phyloP scores from a whole-genome alignment of 345 rosid genomes.

The Linum usitatissimum region DNA sequence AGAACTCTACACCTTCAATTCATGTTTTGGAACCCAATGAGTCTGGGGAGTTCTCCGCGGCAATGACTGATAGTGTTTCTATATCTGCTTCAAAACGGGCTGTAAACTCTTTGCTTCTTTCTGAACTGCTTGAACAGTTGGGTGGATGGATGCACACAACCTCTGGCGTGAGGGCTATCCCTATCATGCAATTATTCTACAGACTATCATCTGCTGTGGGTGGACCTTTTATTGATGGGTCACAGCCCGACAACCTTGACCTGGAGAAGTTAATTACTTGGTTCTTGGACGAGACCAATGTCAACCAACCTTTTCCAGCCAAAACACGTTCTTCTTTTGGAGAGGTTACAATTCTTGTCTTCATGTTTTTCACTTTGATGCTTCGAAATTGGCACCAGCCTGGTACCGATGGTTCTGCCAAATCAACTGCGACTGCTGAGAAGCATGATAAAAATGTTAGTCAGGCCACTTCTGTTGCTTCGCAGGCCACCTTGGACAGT shows the following conservation, averaged over 20 bases:
- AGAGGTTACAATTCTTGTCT: constrained; percentile 81
- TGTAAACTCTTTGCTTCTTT: constrained; percentile 82
- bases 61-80: constrained; percentile 61
- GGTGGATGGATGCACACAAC: constrained; percentile 91
- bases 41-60: constrained; percentile 68
- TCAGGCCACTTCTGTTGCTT: constrained; percentile 36
- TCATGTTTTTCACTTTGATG: constrained; percentile 98
- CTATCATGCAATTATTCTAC: constrained; percentile 91
- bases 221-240: constrained; percentile 88
- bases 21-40: constrained; percentile 82
- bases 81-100: constrained; percentile 93
- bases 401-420: constrained; percentile 53
- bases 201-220: constrained; percentile 91
- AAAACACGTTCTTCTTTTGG: constrained; percentile 66
- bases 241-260: constrained; percentile 70
- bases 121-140: constrained; percentile 83
- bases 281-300: constrained; percentile 79
- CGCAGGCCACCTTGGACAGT: constrained; percentile 53
- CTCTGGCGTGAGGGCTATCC: constrained; percentile 78
- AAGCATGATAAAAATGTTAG: constrained; percentile 46
- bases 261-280: constrained; percentile 79
- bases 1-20: constrained; percentile 76
- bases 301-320: constrained; percentile 58
- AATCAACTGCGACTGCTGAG: constrained; percentile 42
- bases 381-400: constrained; percentile 99